Base-by-base conservation (phyloP, 805 yeast genomes). In the Kuraishia cidri region DNA sequence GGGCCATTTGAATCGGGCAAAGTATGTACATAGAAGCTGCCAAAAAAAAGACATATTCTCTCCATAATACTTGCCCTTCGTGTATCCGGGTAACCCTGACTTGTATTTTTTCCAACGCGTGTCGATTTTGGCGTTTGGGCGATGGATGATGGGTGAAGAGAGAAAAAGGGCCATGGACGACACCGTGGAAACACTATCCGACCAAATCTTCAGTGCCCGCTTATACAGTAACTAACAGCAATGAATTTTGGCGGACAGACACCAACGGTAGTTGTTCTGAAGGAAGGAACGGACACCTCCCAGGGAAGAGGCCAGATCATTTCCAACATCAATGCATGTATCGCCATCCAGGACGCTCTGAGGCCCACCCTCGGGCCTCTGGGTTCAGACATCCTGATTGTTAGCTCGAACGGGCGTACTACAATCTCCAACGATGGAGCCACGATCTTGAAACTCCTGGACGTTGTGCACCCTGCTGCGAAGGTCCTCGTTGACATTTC, bases 361-460 rank as follows among this genome's bases (percentile, higher is more conserved):
- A 80, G 82, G 46, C 87, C 97, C 33, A 92, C 99, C 0, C 68
- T 92, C 43, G 99, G 99, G 4, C 99, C 99, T 30, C 70, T 92
- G 47, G 99, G 99, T 17, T 84, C 95, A 22, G 99, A 92, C 60
- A 88, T 90, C 42, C 66, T 92, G 52, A 78, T 92, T 48, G 97
- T 90, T 26, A 76, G 79, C 28, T 70, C 79, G 12, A 75, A 72
- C 48, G 95, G 94, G 35, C 79, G 74, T 46, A 85, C 97, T 30
- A 92, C 97, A 15, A 88, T 92, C 44, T 90, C 99, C 27, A 92
- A 92, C 57, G 98, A 92, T 54, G 98, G 98, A 44, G 98, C 98
- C 26, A 92, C 99, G 2, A 90, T 92, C 46, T 66, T 92, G 54
- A 85, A 81, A 53, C 67, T 92, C 36, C 62, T 92, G 44, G 98